Evolutionary conservation across 2,329 filamentous ascomycete genomes (phyloP).

Genomic region (Phaeosphaeria sp.): DNA sequence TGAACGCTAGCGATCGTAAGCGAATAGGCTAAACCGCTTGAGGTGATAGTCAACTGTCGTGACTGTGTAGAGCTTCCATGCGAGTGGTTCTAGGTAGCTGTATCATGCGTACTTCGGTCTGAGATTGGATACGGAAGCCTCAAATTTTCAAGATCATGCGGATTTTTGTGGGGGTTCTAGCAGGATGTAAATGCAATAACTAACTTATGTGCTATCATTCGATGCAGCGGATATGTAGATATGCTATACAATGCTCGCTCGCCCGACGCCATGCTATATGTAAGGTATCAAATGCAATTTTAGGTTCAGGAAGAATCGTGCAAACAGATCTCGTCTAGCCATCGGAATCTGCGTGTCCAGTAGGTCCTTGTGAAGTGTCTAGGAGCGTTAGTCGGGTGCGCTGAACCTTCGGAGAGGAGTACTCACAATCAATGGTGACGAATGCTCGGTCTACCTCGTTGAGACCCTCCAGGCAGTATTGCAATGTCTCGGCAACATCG

Average conservation of each 20-base stretch:
- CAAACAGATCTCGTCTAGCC: background rate
- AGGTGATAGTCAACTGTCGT: background rate
- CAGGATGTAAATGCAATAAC: too few species aligned
- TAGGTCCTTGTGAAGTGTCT: slow-evolving; percentile 35
- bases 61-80: too few species aligned
- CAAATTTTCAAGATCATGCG: too few species aligned
- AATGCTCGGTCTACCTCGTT: slow-evolving; percentile 62
- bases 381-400: background rate
- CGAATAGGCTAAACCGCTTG: background rate
- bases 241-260: background rate
- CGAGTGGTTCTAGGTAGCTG: too few species aligned
- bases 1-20: slow-evolving; percentile 2
- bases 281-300: background rate
- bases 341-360: slow-evolving; percentile 25
- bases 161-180: too few species aligned
- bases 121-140: too few species aligned
- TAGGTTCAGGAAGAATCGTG: background rate
- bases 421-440: slow-evolving; percentile 59
- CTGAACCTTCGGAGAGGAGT: background rate
- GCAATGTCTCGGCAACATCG: slow-evolving; percentile 68
- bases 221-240: background rate
- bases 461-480: slow-evolving; percentile 66
- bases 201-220: too few species aligned
- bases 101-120: too few species aligned
- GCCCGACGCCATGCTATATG: background rate